Base-by-base conservation (phyloP, 2,329 filamentous ascomycete species). In the Cladosporium phlei region DNA sequence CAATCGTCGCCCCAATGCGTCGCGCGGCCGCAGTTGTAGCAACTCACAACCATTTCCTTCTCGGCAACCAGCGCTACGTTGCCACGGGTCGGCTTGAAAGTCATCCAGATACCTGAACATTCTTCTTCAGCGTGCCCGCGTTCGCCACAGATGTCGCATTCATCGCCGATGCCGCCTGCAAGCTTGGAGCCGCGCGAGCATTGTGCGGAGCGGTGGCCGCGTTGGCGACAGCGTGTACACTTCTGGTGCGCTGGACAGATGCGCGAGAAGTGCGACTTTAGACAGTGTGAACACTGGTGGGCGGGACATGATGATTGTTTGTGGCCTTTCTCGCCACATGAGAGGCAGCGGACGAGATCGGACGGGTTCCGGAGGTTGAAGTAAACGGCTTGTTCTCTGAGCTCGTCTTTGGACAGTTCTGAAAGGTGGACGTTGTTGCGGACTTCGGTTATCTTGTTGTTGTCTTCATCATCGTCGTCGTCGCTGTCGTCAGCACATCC, bases 61-160 rank as follows among this genome's bases (percentile, higher is more conserved):
- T 35, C 22, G 5, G 50, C 19, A 11, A 49, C 39, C n/a, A 33
- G 34, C 7, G 29, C 32, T 5, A 47, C 21, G 14, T 22, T 28
- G n/a, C 22, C 33, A 12, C 11, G 25, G n/a, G 17, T 5, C 10
- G 35, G 33, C 5, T 38, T 37, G 37, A 34, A 52, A 9, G 51
- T 52, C 30, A 27, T 38, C 55, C 58, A 60, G 14, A 61, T 35
- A 8, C 44, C 20, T 2, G 51, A 28, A 39, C 59, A 61, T 19
- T 58, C 50, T 34, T 59, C 55, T 34, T 61, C 58, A 9, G 55
- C 46, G 25, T 60, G 56, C 11, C 55, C 55, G 10, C 21, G 24
- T 14, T 51, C 28, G 12, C 46, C 38, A 24, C 55, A 57, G 25
- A 53, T 24, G 33, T 57, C 52, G 46, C 55, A 57, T 4, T 48